Evolutionary conservation across 2,329 filamentous ascomycete genomes (phyloP).

Genomic region (Neonectria punicea): DNA sequence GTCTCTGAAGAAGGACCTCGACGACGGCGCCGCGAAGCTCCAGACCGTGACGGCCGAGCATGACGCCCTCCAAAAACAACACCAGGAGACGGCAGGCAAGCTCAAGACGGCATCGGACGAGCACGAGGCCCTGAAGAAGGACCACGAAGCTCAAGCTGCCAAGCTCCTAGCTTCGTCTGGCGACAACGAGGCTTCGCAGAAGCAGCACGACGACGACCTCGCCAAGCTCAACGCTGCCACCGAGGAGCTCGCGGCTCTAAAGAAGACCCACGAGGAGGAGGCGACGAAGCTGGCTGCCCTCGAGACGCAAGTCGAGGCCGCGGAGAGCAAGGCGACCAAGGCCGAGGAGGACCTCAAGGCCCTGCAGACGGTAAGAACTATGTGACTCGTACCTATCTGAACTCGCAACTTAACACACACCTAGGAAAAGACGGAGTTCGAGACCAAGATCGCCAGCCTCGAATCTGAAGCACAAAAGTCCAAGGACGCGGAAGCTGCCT

Average conservation of each 20-base stretch:
- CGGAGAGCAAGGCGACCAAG: slow-evolving; percentile 51
- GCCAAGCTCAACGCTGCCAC: slow-evolving; percentile 37
- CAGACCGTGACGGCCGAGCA: slow-evolving; percentile 29
- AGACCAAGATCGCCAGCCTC: slow-evolving; percentile 31
- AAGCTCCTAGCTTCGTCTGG: slow-evolving; percentile 33
- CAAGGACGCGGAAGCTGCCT: slow-evolving; percentile 34
- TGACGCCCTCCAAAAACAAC: slow-evolving; percentile 33
- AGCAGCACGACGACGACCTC: slow-evolving; percentile 22
- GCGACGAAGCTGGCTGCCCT: slow-evolving; percentile 44
- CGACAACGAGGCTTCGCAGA: slow-evolving; percentile 41
- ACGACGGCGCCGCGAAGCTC: slow-evolving; percentile 36
- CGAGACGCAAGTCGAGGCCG: slow-evolving; percentile 46
- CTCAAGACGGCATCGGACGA: slow-evolving; percentile 41
- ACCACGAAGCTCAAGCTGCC: slow-evolving; percentile 14
- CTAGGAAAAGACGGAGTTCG: slow-evolving; percentile 36
- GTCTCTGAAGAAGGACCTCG: slow-evolving; percentile 36
- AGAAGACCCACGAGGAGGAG: slow-evolving; percentile 46
- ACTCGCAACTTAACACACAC: slow-evolving; percentile 26
- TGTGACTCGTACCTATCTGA: neutral
- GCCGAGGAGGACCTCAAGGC: slow-evolving; percentile 50
- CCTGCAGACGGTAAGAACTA: slow-evolving; percentile 44
- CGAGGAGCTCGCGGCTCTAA: slow-evolving; percentile 43
- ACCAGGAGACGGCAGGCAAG: slow-evolving; percentile 38
- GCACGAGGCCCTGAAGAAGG: slow-evolving; percentile 38
- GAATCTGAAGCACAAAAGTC: slow-evolving; percentile 32